Evolutionary conservation across 352 stramenopile species (phyloP).

Genomic region (Pythium dissotocum): DNA sequence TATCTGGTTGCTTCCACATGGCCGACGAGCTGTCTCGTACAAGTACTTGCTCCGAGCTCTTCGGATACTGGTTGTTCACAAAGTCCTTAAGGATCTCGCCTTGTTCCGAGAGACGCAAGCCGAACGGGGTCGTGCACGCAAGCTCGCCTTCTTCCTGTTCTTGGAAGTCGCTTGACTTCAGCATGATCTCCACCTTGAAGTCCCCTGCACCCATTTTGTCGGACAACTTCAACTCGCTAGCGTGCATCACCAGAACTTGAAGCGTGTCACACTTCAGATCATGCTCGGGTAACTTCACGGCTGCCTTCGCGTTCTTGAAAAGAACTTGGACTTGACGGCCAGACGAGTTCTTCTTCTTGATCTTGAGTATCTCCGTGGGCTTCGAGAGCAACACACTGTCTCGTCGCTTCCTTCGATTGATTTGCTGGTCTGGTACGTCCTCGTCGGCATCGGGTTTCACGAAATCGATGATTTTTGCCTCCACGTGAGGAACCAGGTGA

Average conservation of each 20-base stretch:
- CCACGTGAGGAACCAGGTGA: constrained; percentile 36
- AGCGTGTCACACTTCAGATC: constrained; percentile 57
- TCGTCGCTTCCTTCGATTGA: constrained; percentile 16
- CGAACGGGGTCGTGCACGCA: constrained; percentile 39
- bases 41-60: constrained; percentile 34
- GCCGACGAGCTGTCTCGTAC: constrained; percentile 15
- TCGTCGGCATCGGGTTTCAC: constrained; percentile 7
- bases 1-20: constrained; percentile 5
- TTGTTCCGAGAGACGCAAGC: constrained; percentile 34
- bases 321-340: constrained; percentile 21
- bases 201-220: constrained; percentile 31
- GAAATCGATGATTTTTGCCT: constrained; percentile 29
- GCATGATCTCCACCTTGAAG: constrained; percentile 43
- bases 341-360: constrained; percentile 9
- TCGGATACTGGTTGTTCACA: constrained; percentile 29
- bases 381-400: constrained; percentile 26
- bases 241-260: constrained; percentile 43
- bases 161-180: constrained; percentile 56
- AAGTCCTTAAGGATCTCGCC: constrained; percentile 51
- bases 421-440: constrained; percentile 3
- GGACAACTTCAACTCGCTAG: constrained; percentile 47
- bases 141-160: constrained; percentile 24
- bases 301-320: constrained; percentile 24
- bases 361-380: constrained; percentile 17
- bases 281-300: constrained; percentile 23